A percentile compares a stretch with the other conserved stretches of the same genome.
phyloP scores from a whole-genome alignment of 495 filamentous ascomycete genomes.

The Penicillium ucsense region DNA sequence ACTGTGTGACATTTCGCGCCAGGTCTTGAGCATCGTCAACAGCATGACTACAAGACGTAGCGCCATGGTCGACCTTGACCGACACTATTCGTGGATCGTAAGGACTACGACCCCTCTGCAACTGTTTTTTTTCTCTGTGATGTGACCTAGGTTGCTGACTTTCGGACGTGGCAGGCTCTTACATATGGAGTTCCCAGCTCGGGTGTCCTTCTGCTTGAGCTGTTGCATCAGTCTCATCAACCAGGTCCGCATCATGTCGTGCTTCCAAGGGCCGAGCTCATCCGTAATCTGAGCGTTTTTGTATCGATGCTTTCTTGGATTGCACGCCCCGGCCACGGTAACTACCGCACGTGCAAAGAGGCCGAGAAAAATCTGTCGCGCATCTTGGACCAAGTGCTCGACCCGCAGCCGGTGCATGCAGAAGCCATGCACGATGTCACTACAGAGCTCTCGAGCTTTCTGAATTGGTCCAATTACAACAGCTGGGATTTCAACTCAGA shows the following conservation, averaged over 20 bases:
- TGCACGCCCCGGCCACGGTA: conserved; percentile 40
- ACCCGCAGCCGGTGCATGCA: conserved; percentile 25
- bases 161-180: conserved; percentile 25
- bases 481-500: conserved; percentile 28
- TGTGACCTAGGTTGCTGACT: no score
- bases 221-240: conserved; percentile 46
- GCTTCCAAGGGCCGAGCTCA: conserved; percentile 48
- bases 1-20: conserved; percentile 44
- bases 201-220: conserved; percentile 51
- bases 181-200: conserved; percentile 48
- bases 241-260: conserved; percentile 21
- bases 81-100: conserved; percentile 49
- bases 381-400: conserved; percentile 33
- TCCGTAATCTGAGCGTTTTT: conserved; percentile 56
- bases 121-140: no score
- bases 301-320: conserved; percentile 49
- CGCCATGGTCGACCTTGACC: conserved; percentile 36
- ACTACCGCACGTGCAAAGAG: conserved; percentile 42
- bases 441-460: conserved; percentile 24
- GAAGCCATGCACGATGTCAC: conserved; percentile 24
- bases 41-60: conserved; percentile 39
- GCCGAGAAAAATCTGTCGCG: conserved; percentile 35
- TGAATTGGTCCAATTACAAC: conserved; percentile 32
- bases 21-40: conserved; percentile 38
- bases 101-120: conserved; percentile 3